Evolutionary conservation across 257 asterid species (phyloP).

Genomic region (Jaltomata sinuosa): DNA sequence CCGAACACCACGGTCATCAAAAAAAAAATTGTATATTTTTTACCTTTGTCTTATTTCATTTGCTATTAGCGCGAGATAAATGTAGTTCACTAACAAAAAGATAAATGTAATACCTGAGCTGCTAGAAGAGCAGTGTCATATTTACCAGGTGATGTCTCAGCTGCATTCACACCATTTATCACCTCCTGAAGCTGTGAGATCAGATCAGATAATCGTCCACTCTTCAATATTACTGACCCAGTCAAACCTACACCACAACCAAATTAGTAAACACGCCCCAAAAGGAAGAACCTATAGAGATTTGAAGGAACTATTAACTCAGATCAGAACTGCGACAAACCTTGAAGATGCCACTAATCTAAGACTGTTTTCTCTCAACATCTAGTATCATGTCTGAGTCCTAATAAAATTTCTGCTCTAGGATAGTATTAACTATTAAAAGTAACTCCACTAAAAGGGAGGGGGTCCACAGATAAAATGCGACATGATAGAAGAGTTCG

Average conservation of each 20-base stretch:
- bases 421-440: not conserved
- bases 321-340: not conserved
- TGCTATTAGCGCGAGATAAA: not conserved
- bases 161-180: slow-evolving; percentile 53
- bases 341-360: not conserved
- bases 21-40: not conserved
- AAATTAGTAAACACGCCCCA: not conserved
- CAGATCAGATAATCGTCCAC: slow-evolving; percentile 62
- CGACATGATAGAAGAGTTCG: not conserved
- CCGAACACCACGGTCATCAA: too few species aligned
- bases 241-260: slow-evolving; percentile 40
- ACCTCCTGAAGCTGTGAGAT: slow-evolving; percentile 66
- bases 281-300: not conserved
- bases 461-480: not conserved
- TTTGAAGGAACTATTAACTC: not conserved
- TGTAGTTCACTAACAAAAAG: not conserved
- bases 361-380: not conserved
- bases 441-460: not conserved
- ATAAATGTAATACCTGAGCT: slow-evolving; percentile 44
- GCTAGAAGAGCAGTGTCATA: slow-evolving; percentile 70
- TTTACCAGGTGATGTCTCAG: slow-evolving; percentile 71
- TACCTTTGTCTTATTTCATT: not conserved
- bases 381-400: not conserved
- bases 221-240: slow-evolving; percentile 68
- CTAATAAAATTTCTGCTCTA: not conserved